Percentiles rank a stretch among this genome's conserved stretches.
Conservation (phyloP, 148 eudicot species). For the Camellia sinensis region DNA sequence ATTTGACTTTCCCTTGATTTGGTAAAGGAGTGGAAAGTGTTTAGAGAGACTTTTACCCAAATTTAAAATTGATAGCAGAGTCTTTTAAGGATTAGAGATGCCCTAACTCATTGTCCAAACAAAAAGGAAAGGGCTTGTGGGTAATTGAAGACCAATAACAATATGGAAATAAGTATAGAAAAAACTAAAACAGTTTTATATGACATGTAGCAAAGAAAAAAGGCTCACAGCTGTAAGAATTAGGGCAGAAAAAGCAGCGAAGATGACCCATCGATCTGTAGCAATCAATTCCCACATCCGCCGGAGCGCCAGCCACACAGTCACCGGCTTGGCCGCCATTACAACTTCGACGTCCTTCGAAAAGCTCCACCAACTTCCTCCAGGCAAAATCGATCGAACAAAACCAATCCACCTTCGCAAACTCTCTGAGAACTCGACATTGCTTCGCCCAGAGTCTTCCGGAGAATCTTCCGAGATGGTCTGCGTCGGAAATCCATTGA, state of each 20-base stretch:
- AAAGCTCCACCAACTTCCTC: conserved; percentile 88
- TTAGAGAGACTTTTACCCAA: no score
- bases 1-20: no score
- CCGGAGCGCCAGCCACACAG: conserved; percentile 66
- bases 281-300: conserved; percentile 84
- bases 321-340: conserved; percentile 71
- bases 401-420: conserved; percentile 32
- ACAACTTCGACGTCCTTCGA: conserved; percentile 46
- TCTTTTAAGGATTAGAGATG: no score
- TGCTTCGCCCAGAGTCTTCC: background rate
- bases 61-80: no score
- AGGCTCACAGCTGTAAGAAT: conserved; percentile 71
- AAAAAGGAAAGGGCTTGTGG: no score
- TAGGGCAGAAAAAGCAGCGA: conserved; percentile 77
- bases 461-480: conserved; percentile 5
- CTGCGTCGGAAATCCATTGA: conserved; percentile 39
- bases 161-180: no score
- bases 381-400: conserved; percentile 57
- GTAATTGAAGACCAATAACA: no score
- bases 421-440: conserved; percentile 27
- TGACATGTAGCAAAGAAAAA: background rate
- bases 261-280: conserved; percentile 75
- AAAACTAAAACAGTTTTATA: no score
- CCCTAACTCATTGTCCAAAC: no score
- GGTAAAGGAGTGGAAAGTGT: no score